phyloP scores from a whole-genome alignment of 306 rosid species.

The Sindora glabra region DNA sequence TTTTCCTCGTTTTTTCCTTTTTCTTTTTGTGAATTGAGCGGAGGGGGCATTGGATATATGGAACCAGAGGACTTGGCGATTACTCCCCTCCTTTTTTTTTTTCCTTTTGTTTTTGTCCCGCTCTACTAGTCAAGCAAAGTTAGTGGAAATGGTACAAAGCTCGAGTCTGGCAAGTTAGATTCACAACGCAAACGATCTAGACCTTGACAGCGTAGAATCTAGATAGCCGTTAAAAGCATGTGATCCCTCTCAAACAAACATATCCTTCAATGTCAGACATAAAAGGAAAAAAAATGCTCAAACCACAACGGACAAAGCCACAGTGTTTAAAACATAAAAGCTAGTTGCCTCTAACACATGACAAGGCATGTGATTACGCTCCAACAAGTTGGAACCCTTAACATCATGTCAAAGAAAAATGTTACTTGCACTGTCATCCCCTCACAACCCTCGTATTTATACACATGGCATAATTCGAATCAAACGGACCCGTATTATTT shows the following conservation, averaged over 20 bases:
- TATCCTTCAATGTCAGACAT: conserved; percentile 23
- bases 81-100: too few species aligned
- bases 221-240: conserved; percentile 32
- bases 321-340: conserved; percentile 4
- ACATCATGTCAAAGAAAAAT: conserved; percentile 28
- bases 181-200: conserved; percentile 28
- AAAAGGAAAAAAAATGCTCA: conserved; percentile 26
- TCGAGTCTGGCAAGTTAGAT: conserved; percentile 21
- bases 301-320: conserved; percentile 39
- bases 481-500: too few species aligned
- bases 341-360: conserved; percentile 21
- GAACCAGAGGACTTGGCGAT: conserved; percentile 17
- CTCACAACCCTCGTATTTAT: too few species aligned
- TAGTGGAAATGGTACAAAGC: conserved; percentile 29
- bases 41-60: conserved; percentile 22
- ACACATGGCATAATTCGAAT: too few species aligned
- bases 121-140: conserved; percentile 19
- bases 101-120: conserved; percentile 23
- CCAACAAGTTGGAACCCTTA: conserved; percentile 24
- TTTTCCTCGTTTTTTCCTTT: not conserved
- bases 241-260: conserved; percentile 26
- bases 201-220: conserved; percentile 32
- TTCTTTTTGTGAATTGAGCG: not conserved
- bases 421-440: too few species aligned
- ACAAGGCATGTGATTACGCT: conserved; percentile 35